Base-by-base conservation (phyloP, 139 green algal species). In the Diplosphaera chodatii region DNA sequence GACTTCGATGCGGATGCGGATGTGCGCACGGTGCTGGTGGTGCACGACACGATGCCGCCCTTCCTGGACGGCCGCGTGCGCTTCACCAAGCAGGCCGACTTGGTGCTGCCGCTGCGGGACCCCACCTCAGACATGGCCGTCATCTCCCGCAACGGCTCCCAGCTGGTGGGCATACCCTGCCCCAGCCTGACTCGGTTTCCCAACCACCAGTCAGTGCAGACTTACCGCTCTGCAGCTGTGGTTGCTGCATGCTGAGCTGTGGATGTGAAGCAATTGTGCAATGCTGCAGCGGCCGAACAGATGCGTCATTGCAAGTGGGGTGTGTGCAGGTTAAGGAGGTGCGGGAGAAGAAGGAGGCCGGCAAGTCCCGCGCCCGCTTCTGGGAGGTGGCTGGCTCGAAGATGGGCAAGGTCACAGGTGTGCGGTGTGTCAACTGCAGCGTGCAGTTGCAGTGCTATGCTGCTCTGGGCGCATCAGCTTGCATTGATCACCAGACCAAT, bases 381-480 rank as follows among this genome's bases (percentile, higher is more conserved):
- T 99, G 95, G 95, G 94, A 98, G 76, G 79, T 98, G 70, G 90
- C 93, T 16, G 91, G 92, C 37, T 95, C 87, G 66, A 98, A 97
- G 80, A 97, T 99, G 82, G 95, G 89, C 13, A 67, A 90, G 55
- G 89, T 98, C 79, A 96, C 96, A 55, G 81, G 79, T 82, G 79
- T 82, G 67, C 4, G 66, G 25, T 32, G 13, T 5, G 13, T 48
- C 37, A 48, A 48, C 6, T 48, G 10, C 37, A 48, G 10, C 37
- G n/a, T n/a, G n/a, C n/a, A n/a, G n/a, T n/a, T n/a, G n/a, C n/a
- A n/a, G n/a, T n/a, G n/a, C n/a, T n/a, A n/a, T n/a, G n/a, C n/a
- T n/a, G n/a, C n/a, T n/a, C n/a, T n/a, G n/a, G n/a, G n/a, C n/a
- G n/a, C n/a, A n/a, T n/a, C n/a, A n/a, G n/a, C n/a, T n/a, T n/a